phyloP scores from a whole-genome alignment of 306 rosid genomes.

The Vigna unguiculata region DNA sequence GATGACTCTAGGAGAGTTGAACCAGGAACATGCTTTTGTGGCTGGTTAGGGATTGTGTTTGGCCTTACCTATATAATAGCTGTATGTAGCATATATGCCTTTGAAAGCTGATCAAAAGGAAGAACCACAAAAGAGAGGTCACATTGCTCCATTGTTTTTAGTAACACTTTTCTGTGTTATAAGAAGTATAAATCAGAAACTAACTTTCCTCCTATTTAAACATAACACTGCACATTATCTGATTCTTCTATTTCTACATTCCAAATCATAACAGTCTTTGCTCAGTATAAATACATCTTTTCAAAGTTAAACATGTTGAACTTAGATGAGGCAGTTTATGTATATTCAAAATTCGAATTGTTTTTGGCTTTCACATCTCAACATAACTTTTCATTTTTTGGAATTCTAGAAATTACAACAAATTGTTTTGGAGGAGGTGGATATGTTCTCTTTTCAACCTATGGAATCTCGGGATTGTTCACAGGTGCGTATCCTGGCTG shows the following conservation, averaged over 20 bases:
- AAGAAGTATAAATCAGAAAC: neutral
- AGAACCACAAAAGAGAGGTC: constrained; percentile 1
- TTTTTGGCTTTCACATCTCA: constrained; percentile 28
- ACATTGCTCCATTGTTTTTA: neutral
- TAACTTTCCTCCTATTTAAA: neutral
- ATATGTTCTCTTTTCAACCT: constrained; percentile 84
- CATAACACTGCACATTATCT: neutral
- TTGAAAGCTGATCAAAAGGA: neutral
- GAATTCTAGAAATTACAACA: constrained; percentile 74
- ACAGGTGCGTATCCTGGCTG: constrained; percentile 60
- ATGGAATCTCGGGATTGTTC: constrained; percentile 89
- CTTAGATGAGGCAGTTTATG: neutral
- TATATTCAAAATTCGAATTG: neutral
- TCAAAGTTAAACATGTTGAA: neutral
- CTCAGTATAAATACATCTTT: constrained; percentile 6
- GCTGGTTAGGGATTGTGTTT: neutral
- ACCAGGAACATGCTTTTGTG: constrained; percentile 4
- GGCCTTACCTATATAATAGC: constrained; percentile 10
- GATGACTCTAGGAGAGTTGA: neutral
- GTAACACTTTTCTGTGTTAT: neutral
- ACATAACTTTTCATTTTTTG: constrained; percentile 10
- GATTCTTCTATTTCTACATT: constrained; percentile 6
- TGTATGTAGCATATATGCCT: constrained; percentile 6
- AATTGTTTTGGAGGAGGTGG: constrained; percentile 71
- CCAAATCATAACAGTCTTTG: constrained; percentile 9